Base-by-base conservation (phyloP, 768 basidiomycete genomes). In the Pulveroboletus sp. region DNA sequence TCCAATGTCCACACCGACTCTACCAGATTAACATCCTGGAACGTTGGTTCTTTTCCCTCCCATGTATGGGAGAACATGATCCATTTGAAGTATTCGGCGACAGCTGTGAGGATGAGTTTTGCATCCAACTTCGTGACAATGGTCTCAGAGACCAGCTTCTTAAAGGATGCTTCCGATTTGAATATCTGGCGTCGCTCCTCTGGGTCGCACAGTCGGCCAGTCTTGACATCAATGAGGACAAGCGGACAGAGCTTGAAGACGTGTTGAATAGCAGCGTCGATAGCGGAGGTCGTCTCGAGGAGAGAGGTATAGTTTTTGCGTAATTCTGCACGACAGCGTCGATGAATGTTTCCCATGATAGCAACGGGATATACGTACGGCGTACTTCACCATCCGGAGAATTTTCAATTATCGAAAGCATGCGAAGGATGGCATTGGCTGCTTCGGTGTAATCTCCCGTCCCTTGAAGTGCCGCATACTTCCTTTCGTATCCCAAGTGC, bases 341-440 rank as follows among this genome's bases (percentile, higher is more conserved):
- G 7, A 42, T 16, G 4, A 12, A n/a, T 40, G 27, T 2, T 17
- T 2, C 4, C 5, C 35, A 14, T 11, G 31, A 20, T 7, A 30
- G 27, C 16, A 8, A 2, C 13, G 12, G 20, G n/a, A n/a, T n/a
- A n/a, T 30, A 23, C 36, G 4, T 43, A 54, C 49, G 10, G n/a
- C 32, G 43, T 34, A 35, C 10, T 13, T 12, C 34, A 35, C 47
- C 49, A 1, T 50, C 36, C 5, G 35, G 3, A 13, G 48, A 46
- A n/a, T 43, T 46, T 36, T 43, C 41, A 7, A 50, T 24, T 6
- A 36, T 8, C 2, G 39, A 42, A 24, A 53, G 27, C 48, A 54
- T 50, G 16, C 2, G 12, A 11, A 16, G 3, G 23, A 37, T 13
- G 1, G 35, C 40, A 17, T 30, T 11, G 10, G 9, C n/a, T 1